Evolutionary conservation across 805 yeast genomes (phyloP), one percentile per base, ranked within the genome.

Genomic region (Metahyphopichia silvanorum): DNA sequence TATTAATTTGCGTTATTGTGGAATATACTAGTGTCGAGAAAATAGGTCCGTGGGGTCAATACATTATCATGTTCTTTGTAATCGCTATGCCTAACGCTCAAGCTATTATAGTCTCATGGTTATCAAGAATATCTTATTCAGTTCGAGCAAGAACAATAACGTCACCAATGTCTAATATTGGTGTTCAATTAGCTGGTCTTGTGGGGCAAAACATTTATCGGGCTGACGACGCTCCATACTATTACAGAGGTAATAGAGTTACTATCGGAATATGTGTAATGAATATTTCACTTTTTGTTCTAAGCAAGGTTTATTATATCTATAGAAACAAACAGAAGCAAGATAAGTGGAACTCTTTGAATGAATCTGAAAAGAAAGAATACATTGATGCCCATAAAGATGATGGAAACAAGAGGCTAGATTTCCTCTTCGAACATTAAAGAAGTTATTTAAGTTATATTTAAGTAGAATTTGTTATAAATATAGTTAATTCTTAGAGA

Each of bases 61-160:
- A n/a, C n/a, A n/a, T n/a, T n/a, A n/a, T n/a, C n/a, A n/a, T n/a
- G n/a, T n/a, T n/a, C n/a, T n/a, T n/a, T n/a, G n/a, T n/a, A n/a
- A n/a, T n/a, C n/a, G n/a, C n/a, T n/a, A n/a, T n/a, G n/a, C 53
- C 52, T 0, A 43, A 44, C 26, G 37, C 40, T 22, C 56, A 50
- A 39, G 61, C 63, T 5, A 52, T 55, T 16, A 39, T 49, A 35
- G 59, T 53, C 6, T 40, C 55, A 3, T 55, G 60, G 61, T 43
- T 42, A 16, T 56, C 62, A 5, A 41, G 46, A 33, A 55, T 51
- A 32, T 48, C 63, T 5, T 44, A 49, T 27, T 44, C 49, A 32
- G 44, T 55, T 15, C 40, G 53, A 16, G 38, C 53, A 5, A 41
- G 64, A 32, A 43, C 61, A n/a, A 44, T 58, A 12, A 40, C 58